Evolutionary conservation across 768 basidiomycete species (phyloP).

Genomic region (Chlorophyllum brunneum): DNA sequence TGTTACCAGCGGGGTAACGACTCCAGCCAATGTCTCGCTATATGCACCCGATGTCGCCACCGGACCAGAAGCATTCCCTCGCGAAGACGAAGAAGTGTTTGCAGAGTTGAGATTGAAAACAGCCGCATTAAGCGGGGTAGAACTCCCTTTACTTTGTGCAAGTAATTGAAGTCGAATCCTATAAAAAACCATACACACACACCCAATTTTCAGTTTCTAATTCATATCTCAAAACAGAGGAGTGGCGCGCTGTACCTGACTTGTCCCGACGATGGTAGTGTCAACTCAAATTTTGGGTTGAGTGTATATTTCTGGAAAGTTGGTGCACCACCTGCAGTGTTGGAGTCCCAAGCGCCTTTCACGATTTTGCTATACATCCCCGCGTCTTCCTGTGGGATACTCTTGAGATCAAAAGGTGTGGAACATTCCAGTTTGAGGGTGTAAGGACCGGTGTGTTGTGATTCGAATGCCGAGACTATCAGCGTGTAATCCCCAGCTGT

Average conservation of each 20-base stretch:
- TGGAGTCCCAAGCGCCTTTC: conserved; percentile 64
- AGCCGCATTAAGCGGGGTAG: conserved; percentile 56
- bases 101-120: conserved; percentile 38
- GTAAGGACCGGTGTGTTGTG: conserved; percentile 63
- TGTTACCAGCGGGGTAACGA: conserved; percentile 48
- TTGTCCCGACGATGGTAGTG: conserved; percentile 46
- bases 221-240: neutral
- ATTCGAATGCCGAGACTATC: conserved; percentile 83
- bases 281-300: conserved; percentile 70
- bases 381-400: conserved; percentile 83
- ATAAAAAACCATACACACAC: too few species aligned
- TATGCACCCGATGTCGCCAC: conserved; percentile 78
- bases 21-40: conserved; percentile 71
- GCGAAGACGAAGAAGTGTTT: conserved; percentile 16
- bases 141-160: conserved; percentile 30
- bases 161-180: conserved; percentile 71
- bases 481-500: conserved; percentile 79
- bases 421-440: conserved; percentile 62
- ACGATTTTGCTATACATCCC: conserved; percentile 79
- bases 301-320: conserved; percentile 56
- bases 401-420: conserved; percentile 51
- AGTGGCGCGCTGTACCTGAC: conserved; percentile 48
- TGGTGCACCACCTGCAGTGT: conserved; percentile 66
- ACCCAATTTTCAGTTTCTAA: neutral
- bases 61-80: conserved; percentile 23